Evolutionary conservation across 208 protist genomes (phyloP).

Genomic region (Trypanosoma lewisi): DNA sequence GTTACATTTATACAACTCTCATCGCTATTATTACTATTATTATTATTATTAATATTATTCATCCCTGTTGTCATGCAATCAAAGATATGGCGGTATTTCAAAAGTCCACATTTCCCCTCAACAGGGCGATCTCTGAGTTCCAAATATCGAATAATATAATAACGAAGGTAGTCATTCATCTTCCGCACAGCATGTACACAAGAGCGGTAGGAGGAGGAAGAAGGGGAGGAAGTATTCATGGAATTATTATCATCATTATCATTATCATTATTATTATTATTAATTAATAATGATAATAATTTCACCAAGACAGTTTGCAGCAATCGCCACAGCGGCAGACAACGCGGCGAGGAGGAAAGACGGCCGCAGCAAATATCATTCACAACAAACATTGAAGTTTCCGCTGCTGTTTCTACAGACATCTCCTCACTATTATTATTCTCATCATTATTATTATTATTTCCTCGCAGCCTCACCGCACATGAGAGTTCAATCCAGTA

Average conservation of each 20-base stretch:
- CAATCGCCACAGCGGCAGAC: slow-evolving; percentile 52
- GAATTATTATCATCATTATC: too few relatives aligned
- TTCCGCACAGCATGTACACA: not conserved
- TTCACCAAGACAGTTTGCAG: slow-evolving; percentile 25
- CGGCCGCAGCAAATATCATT: slow-evolving; percentile 41
- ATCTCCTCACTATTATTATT: too few relatives aligned
- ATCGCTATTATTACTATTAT: not conserved
- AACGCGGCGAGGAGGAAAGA: slow-evolving; percentile 43
- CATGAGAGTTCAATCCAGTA: slow-evolving; percentile 19
- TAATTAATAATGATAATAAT: slow-evolving; percentile 9
- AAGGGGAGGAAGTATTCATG: too few relatives aligned
- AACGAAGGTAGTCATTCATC: slow-evolving; percentile 24
- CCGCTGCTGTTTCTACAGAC: slow-evolving; percentile 23
- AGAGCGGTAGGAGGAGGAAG: too few relatives aligned
- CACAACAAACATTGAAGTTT: slow-evolving; percentile 46
- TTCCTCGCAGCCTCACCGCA: not conserved
- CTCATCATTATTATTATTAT: too few relatives aligned
- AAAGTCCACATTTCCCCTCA: slow-evolving; percentile 20
- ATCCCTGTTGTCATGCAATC: slow-evolving; percentile 8
- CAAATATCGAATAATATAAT: slow-evolving; percentile 40
- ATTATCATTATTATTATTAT: too few relatives aligned
- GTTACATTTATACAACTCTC: too few relatives aligned
- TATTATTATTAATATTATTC: slow-evolving; percentile 1
- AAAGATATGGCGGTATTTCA: slow-evolving; percentile 18
- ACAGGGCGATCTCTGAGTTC: slow-evolving; percentile 37